These are phyloP conservation scores for Trifolium pratense DNA, from an alignment of 306 rosid genomes.

Conservation along the genomic window DNA sequence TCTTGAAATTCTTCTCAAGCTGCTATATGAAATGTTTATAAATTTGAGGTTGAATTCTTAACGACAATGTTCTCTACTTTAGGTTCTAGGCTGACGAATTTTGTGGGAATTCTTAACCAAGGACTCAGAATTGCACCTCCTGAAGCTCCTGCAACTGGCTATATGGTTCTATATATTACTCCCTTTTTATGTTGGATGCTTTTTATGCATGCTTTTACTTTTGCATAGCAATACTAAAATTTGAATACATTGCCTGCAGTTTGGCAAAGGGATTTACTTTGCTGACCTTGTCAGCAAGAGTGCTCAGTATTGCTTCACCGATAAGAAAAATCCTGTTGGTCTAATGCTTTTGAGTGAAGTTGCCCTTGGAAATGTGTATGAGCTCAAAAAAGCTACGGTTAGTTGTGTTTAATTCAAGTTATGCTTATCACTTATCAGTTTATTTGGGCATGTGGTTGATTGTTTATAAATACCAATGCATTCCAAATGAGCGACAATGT, in stretches of 20 bases:
- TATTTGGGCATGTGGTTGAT: constrained; percentile 18
- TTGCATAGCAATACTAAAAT: constrained; percentile 21
- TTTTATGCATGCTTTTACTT: constrained; percentile 20
- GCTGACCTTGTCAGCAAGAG: constrained; percentile 97
- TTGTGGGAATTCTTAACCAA: constrained; percentile 93
- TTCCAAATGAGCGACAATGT: constrained; percentile 32
- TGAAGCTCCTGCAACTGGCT: constrained; percentile 98
- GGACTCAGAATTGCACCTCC: constrained; percentile 99
- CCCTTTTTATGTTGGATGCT: constrained; percentile 28
- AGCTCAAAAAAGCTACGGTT: constrained; percentile 88
- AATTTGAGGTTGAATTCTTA: constrained; percentile 28
- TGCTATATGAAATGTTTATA: constrained; percentile 17
- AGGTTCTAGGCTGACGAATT: constrained; percentile 96
- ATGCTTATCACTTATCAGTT: constrained; percentile 29
- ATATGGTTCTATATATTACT: constrained; percentile 64
- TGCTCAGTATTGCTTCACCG: constrained; percentile 98
- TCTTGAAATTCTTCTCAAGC: background rate
- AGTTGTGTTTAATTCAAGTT: constrained; percentile 41
- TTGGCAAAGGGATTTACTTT: constrained; percentile 94
- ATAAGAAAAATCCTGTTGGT: constrained; percentile 85
- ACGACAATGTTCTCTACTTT: constrained; percentile 26
- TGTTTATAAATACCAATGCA: constrained; percentile 2
- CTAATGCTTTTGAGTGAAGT: constrained; percentile 92
- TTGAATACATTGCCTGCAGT: constrained; percentile 62
- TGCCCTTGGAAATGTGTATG: constrained; percentile 84